These are phyloP conservation scores for Annulohypoxylon stygium DNA, from an alignment of 495 filamentous ascomycete species.

Conservation along the genomic window DNA sequence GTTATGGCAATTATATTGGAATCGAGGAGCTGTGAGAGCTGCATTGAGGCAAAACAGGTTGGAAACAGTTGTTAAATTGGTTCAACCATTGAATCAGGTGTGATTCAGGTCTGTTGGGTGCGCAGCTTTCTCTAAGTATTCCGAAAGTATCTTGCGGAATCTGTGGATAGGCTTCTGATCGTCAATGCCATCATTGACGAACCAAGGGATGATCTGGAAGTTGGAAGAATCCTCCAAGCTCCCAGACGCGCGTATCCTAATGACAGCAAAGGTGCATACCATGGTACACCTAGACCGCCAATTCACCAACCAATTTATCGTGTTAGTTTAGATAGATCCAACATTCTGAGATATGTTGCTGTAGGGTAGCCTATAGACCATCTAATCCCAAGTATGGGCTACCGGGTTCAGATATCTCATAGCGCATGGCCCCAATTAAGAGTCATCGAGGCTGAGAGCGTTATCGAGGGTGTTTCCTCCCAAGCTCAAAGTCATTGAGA, in stretches of 20 bases:
- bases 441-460: not conserved
- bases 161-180: not conserved
- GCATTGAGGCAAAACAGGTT: not conserved
- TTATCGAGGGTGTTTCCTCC: too few species aligned
- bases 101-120: not conserved
- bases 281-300: too few species aligned
- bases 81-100: not conserved
- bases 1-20: not conserved
- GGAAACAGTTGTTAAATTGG: not conserved
- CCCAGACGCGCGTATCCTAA: not conserved
- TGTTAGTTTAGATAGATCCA: too few species aligned
- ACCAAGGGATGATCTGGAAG: not conserved
- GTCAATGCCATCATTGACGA: not conserved
- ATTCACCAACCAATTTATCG: too few species aligned
- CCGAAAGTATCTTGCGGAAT: constrained; percentile 4
- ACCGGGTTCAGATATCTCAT: not conserved
- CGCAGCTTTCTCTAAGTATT: not conserved
- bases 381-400: not conserved
- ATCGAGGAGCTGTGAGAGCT: not conserved
- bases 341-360: too few species aligned
- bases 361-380: too few species aligned
- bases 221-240: not conserved
- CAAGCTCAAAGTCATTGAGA: too few species aligned
- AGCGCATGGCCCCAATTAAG: not conserved
- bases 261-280: not conserved